Percentiles rank a stretch among this genome's conserved stretches.
These are phyloP conservation scores for Teratosphaeria pseudoeucalypti DNA, from an alignment of 2,329 filamentous ascomycete genomes.

Conservation along the genomic window DNA sequence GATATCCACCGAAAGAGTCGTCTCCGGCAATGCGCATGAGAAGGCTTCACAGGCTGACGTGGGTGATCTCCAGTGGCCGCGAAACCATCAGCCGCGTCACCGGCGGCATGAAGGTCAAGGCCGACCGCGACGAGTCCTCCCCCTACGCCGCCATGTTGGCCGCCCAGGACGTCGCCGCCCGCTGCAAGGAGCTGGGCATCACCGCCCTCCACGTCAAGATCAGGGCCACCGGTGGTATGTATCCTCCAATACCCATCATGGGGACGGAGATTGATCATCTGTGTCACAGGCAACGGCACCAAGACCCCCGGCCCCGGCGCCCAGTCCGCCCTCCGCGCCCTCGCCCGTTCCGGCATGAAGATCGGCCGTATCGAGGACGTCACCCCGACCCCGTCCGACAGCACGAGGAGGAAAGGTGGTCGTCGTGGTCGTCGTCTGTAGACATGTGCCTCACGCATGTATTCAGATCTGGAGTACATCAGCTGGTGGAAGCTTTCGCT, in stretches of 20 bases:
- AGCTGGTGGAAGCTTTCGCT: neutral
- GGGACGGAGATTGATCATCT: neutral
- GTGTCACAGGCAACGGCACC: slow-evolving; percentile 74
- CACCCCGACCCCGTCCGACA: slow-evolving; percentile 97
- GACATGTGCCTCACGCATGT: slow-evolving; percentile 8
- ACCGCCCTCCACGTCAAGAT: slow-evolving; percentile 99
- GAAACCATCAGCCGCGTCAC: slow-evolving; percentile 99
- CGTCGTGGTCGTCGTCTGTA: slow-evolving; percentile 99
- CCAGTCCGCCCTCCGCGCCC: slow-evolving; percentile 96
- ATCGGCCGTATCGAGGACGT: slow-evolving; percentile 99
- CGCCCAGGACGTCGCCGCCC: slow-evolving; percentile 80
- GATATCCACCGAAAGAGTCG: neutral
- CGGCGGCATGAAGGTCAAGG: slow-evolving; percentile 99
- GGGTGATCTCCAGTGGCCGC: slow-evolving; percentile 76
- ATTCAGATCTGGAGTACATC: neutral
- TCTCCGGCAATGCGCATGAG: neutral
- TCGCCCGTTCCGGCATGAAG: slow-evolving; percentile 99
- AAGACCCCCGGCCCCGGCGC: slow-evolving; percentile 99
- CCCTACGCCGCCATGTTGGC: slow-evolving; percentile 99
- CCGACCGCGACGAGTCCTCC: slow-evolving; percentile 98
- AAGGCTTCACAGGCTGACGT: slow-evolving; percentile 48
- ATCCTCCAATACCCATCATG: neutral
- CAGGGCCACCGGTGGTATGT: slow-evolving; percentile 90
- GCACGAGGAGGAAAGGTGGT: slow-evolving; percentile 99
- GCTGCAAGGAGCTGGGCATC: slow-evolving; percentile 78